A percentile compares a stretch with the other conserved stretches of the same genome.
These are phyloP conservation scores for Pleurotus platypus DNA, from an alignment of 768 basidiomycete genomes.

Conservation along the genomic window DNA sequence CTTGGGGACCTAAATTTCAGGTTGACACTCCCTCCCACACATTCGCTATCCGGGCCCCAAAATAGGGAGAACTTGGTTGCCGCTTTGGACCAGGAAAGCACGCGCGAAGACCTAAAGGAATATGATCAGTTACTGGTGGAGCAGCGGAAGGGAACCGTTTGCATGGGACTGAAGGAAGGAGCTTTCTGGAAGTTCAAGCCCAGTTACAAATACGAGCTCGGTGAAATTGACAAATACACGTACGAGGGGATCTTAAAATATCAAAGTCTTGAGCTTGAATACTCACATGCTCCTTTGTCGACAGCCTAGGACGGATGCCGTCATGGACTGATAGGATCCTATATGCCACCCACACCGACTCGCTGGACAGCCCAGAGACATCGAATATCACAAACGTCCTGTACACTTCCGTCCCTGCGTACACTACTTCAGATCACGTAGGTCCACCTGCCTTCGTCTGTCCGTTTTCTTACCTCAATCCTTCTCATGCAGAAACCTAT, in stretches of 20 bases:
- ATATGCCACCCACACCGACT: constrained; percentile 74
- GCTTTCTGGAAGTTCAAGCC: constrained; percentile 87
- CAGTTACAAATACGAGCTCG: constrained; percentile 84
- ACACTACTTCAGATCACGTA: constrained; percentile 90
- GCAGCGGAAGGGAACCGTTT: constrained; percentile 58
- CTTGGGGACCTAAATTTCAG: constrained; percentile 95
- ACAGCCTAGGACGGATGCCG: constrained; percentile 68
- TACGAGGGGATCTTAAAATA: constrained; percentile 18
- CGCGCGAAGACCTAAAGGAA: constrained; percentile 60
- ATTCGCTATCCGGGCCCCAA: constrained; percentile 36
- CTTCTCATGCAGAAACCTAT: constrained; percentile 71
- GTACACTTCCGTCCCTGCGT: constrained; percentile 79
- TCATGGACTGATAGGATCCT: constrained; percentile 94
- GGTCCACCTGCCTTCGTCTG: constrained; percentile 18
- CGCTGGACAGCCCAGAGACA: constrained; percentile 42
- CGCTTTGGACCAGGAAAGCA: constrained; percentile 43
- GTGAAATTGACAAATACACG: constrained; percentile 82
- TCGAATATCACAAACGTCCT: constrained; percentile 62
- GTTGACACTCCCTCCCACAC: constrained; percentile 56
- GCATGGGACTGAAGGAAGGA: constrained; percentile 79
- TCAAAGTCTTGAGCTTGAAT: constrained; percentile 14
- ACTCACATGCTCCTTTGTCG: neutral
- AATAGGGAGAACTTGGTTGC: constrained; percentile 32
- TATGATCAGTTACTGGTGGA: constrained; percentile 70
- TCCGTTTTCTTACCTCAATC: neutral